Evolutionary conservation across 371 early-diverging fungal species (phyloP), one percentile per base, ranked within the genome.

Genomic region (Massospora cicadina): DNA sequence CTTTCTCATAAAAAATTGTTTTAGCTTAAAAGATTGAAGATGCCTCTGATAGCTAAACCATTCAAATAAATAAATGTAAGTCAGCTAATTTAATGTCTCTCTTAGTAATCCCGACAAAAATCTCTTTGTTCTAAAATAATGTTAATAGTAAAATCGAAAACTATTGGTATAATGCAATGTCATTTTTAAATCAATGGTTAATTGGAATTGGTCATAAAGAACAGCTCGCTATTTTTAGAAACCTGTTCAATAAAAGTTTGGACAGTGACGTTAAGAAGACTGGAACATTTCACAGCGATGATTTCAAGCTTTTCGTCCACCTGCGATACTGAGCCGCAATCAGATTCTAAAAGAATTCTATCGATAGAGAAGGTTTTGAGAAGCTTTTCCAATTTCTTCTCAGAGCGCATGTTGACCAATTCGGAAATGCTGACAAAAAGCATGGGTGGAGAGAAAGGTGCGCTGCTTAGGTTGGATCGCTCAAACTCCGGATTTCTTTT

Each of bases 381-480:
- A 57, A 57, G 58, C 28, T 57, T 57, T 12, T 57, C 28, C 12
- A 57, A 57, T 26, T 57, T 57, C 13, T 57, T 57, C 23, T 57
- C 28, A 23, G 28, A 25, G 26, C 58, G 58, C 23, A 23, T 27
- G 26, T 57, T 57, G 26, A 57, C 58, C 28, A 57, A 57, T 57
- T 57, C 28, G 13, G 58, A 57, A 23, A 57, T 12, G 23, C 25
- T 25, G 28, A 12, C 17, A 57, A 25, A 57, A 57, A 57, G 0
- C 7, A 12, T 12, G 17, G 58, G 58, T 12, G 28, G 28, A 27
- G 23, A 7, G 28, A 57, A 57, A 43, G 5, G 5, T 17, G 43
- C 10, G 10, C 43, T 17, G 17, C 17, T 43, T 3, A 12, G 3
- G 26, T 13, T n/a, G 7, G 25, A 25, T 23, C 13, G 13, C n/a